A percentile compares a stretch with the other conserved stretches of the same genome.
Evolutionary conservation across 2,329 filamentous ascomycete genomes (phyloP).

Genomic region (Berkeleyomyces rouxiae): DNA sequence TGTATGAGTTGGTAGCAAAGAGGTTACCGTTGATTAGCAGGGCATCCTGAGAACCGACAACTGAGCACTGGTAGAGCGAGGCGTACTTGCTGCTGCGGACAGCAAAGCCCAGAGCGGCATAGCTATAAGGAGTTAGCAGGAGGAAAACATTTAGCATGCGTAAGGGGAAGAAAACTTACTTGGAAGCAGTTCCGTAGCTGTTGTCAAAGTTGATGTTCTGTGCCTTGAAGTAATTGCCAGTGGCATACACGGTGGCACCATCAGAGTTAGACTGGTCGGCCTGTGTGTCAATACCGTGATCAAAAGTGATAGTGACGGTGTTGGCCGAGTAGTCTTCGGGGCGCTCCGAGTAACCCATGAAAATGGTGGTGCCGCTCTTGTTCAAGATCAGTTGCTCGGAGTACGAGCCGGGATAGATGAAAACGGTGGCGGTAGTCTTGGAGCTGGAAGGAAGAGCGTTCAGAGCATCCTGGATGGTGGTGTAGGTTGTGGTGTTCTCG

Average conservation of each 20-base stretch:
- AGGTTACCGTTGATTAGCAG: constrained; percentile 30
- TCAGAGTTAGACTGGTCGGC: constrained; percentile 31
- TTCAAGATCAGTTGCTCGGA: constrained; percentile 41
- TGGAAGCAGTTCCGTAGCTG: constrained; percentile 17
- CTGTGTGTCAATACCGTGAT: constrained; percentile 20
- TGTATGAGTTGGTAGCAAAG: constrained; percentile 28
- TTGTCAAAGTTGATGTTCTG: constrained; percentile 45
- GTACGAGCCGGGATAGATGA: constrained; percentile 34
- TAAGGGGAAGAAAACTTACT: background rate
- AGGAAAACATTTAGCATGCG: constrained; percentile 20
- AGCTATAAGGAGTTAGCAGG: constrained; percentile 25
- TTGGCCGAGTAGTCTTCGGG: constrained; percentile 36
- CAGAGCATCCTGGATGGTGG: constrained; percentile 17
- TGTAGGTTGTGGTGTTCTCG: constrained; percentile 16
- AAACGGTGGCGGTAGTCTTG: constrained; percentile 20
- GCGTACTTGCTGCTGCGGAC: constrained; percentile 6
- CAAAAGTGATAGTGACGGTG: constrained; percentile 33
- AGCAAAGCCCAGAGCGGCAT: constrained; percentile 23
- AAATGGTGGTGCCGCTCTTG: constrained; percentile 31
- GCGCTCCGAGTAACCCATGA: constrained; percentile 42
- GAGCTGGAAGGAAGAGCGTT: constrained; percentile 16
- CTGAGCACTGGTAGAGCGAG: constrained; percentile 25
- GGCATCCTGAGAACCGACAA: constrained; percentile 35
- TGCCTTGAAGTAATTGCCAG: constrained; percentile 35
- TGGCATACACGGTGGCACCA: constrained; percentile 30